phyloP scores from a whole-genome alignment of 2,329 filamentous ascomycete genomes.

The Catunica adiposa region DNA sequence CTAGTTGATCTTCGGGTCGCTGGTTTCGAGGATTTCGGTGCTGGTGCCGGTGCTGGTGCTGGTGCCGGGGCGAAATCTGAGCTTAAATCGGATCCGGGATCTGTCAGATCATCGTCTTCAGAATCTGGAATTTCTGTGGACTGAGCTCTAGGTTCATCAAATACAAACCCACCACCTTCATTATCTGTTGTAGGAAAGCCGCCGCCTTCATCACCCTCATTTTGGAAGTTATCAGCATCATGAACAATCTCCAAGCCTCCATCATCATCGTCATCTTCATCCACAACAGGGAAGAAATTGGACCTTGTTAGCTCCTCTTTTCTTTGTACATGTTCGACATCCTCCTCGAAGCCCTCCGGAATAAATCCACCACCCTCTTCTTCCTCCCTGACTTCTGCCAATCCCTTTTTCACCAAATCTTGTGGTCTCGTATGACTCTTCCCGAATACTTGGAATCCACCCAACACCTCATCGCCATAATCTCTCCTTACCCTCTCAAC shows the following conservation, averaged over 20 bases:
- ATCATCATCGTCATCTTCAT: conserved; percentile 25
- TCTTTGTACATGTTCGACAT: conserved; percentile 22
- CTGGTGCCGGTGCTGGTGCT: too few species aligned
- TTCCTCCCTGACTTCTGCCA: background rate
- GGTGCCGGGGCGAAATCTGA: background rate
- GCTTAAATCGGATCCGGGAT: background rate
- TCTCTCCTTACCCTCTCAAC: conserved; percentile 59
- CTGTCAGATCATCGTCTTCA: background rate
- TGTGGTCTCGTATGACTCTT: conserved; percentile 9
- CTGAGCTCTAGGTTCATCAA: background rate
- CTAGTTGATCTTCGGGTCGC: background rate
- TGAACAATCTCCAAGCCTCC: conserved; percentile 15
- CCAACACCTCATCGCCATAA: conserved; percentile 51
- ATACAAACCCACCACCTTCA: background rate
- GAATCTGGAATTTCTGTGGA: background rate
- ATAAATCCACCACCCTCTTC: conserved; percentile 40
- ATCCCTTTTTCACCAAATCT: conserved; percentile 14
- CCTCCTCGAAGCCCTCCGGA: conserved; percentile 37
- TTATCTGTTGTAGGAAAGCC: background rate
- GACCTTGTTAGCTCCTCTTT: conserved; percentile 18
- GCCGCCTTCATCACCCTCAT: conserved; percentile 2
- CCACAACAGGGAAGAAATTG: conserved; percentile 32
- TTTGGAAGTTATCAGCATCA: conserved; percentile 9
- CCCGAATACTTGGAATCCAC: conserved; percentile 17
- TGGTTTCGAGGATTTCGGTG: background rate